phyloP scores from a whole-genome alignment of 306 rosid species.

The Crotalaria pallida region DNA sequence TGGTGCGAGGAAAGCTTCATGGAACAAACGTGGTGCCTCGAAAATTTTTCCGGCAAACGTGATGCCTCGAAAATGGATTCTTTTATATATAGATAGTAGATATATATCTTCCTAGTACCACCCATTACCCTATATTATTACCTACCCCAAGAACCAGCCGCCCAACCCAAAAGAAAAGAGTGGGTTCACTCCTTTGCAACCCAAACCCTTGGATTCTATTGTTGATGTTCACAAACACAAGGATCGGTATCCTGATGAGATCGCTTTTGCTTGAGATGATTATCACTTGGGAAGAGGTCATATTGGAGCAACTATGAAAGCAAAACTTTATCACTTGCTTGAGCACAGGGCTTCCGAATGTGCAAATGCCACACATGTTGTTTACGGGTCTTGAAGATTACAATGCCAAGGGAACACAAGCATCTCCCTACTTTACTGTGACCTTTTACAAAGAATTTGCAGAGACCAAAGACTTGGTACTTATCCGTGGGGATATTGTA shows the following conservation, averaged over 20 bases:
- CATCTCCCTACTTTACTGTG: constrained; percentile 80
- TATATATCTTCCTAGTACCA: too few relatives aligned
- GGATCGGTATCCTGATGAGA: constrained; percentile 67
- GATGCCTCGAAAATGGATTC: too few relatives aligned
- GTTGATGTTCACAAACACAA: constrained; percentile 59
- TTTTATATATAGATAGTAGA: too few relatives aligned
- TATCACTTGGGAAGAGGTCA: constrained; percentile 95
- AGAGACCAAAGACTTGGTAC: constrained; percentile 77
- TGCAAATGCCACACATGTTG: constrained; percentile 71
- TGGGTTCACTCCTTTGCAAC: constrained; percentile 77
- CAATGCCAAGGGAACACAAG: constrained; percentile 92
- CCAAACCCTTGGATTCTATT: constrained; percentile 71
- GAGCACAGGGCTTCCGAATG: constrained; percentile 81
- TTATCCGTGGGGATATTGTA: constrained; percentile 79
- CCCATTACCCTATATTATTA: too few relatives aligned
- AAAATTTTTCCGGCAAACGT: too few relatives aligned
- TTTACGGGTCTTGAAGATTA: constrained; percentile 93
- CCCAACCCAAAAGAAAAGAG: too few relatives aligned
- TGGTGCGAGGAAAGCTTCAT: too few relatives aligned
- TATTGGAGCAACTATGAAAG: constrained; percentile 71
- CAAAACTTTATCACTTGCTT: constrained; percentile 69
- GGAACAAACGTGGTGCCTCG: too few relatives aligned
- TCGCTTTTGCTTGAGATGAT: constrained; percentile 83
- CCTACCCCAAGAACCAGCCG: too few relatives aligned
- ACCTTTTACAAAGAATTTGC: too few relatives aligned